phyloP scores from a whole-genome alignment of 768 basidiomycete species.

The Suillus occidentalis region DNA sequence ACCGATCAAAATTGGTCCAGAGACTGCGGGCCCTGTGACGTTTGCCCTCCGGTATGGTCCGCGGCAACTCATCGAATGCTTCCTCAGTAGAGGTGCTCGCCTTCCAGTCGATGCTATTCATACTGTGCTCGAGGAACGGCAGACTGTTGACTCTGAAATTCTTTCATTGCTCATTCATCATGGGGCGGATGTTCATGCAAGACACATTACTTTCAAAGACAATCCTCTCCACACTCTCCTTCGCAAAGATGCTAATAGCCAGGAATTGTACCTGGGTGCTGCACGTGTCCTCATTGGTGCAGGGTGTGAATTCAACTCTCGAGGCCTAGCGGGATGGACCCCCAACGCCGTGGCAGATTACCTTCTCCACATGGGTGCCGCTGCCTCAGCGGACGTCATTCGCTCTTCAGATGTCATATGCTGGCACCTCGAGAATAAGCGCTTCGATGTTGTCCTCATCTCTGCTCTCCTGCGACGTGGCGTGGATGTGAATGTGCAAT shows the following conservation, averaged over 20 bases:
- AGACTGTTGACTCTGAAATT: not conserved
- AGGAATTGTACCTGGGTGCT: slow-evolving; percentile 4
- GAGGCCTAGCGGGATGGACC: not conserved
- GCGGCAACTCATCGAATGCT: not conserved
- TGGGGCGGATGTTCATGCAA: not conserved
- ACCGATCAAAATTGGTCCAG: not conserved
- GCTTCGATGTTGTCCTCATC: not conserved
- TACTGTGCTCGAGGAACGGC: not conserved
- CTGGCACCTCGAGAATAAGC: not conserved
- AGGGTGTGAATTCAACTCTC: slow-evolving; percentile 10
- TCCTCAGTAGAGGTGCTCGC: not conserved
- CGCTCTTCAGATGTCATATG: not conserved
- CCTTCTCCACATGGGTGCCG: not conserved
- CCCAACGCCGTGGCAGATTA: not conserved
- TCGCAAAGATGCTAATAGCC: not conserved
- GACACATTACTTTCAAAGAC: not conserved
- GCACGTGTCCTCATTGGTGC: slow-evolving; percentile 1
- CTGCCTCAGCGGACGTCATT: not conserved
- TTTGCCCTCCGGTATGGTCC: not conserved
- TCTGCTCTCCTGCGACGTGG: not conserved
- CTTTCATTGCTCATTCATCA: not conserved
- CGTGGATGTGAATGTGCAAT: not conserved
- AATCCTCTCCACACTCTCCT: not conserved
- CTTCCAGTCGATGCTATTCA: not conserved
- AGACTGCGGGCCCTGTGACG: not conserved